Evolutionary conservation across 441 rosid genomes (phyloP), one percentile per base, ranked within the genome.

Genomic region (Isatis lusitanica): DNA sequence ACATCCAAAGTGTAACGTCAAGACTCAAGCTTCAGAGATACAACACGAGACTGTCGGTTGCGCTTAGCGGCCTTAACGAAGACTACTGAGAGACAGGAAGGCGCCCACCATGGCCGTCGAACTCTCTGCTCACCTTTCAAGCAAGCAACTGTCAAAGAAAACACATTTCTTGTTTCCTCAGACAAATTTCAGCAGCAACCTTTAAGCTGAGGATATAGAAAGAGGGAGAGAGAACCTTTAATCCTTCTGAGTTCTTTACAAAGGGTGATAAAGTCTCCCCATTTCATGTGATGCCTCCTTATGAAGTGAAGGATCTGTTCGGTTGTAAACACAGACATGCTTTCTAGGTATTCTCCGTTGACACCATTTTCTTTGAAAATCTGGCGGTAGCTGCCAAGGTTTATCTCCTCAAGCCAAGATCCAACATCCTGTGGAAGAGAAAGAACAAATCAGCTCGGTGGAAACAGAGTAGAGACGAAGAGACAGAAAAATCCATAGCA

Each of bases 251-350:
- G 98, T 81, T 95, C 99, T 90, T 91, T 93, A 75, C 99, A 93
- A 61, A 95, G 87, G 0, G 94, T 95, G 69, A 95, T 95, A 86
- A 95, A 95, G 83, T 95, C 99, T 56, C 99, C 99, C 99, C 99
- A 95, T 69, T 95, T 95, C 99, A 95, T 95, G 88, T 95, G 99
- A 84, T 97, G 94, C 78, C 93, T 88, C 74, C 99, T 87, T 79
- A 93, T 95, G 87, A 95, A 95, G 73, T 93, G 89, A 78, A 95
- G 94, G 82, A 95, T 95, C 83, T 94, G 99, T 74, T 94, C 98
- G 9, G 98, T 92, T n/a, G 99, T 94, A 88, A 94, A 94, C 80
- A 91, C 94, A 50, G 98, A 95, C 98, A 95, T 95, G 87, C 97
- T 91, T 77, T 95, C 99, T 53, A 91, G 75, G 84, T 93, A 95